These are phyloP conservation scores for Neophaeococcomyces aloes DNA, from an alignment of 2,329 filamentous ascomycete species.

Conservation along the genomic window DNA sequence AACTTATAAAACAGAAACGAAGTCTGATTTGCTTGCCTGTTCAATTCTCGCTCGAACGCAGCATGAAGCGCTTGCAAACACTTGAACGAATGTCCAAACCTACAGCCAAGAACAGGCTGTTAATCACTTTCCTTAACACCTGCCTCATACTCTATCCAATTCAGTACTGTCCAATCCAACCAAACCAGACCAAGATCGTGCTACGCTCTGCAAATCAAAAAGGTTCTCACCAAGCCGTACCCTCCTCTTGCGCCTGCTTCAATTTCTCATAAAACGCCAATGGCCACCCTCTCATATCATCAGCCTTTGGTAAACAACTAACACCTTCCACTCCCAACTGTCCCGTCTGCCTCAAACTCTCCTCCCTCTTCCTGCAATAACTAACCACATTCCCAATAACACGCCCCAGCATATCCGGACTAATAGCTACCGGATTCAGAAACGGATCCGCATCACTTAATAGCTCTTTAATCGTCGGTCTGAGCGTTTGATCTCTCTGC, in stretches of 20 bases:
- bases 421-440: conserved; percentile 47
- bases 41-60: conserved; percentile 7
- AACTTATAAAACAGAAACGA: no score
- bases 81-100: no score
- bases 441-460: conserved; percentile 47
- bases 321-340: conserved; percentile 14
- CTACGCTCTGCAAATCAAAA: neutral
- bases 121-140: no score
- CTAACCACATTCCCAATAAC: conserved; percentile 51
- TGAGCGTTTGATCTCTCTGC: conserved; percentile 45
- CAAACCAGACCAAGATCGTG: no score
- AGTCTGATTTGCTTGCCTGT: no score
- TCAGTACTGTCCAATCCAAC: no score
- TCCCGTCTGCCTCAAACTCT: conserved; percentile 16
- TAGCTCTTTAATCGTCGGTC: conserved; percentile 49
- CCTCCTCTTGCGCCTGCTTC: conserved; percentile 36
- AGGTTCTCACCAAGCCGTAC: conserved; percentile 17
- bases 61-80: neutral
- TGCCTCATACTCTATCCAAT: no score
- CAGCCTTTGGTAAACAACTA: conserved; percentile 44
- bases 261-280: conserved; percentile 39
- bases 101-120: no score
- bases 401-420: conserved; percentile 48
- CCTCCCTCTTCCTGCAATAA: conserved; percentile 37
- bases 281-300: conserved; percentile 43